Evolutionary conservation across 2,329 filamentous ascomycete species (phyloP).

Genomic region (Neonectria punicea): DNA sequence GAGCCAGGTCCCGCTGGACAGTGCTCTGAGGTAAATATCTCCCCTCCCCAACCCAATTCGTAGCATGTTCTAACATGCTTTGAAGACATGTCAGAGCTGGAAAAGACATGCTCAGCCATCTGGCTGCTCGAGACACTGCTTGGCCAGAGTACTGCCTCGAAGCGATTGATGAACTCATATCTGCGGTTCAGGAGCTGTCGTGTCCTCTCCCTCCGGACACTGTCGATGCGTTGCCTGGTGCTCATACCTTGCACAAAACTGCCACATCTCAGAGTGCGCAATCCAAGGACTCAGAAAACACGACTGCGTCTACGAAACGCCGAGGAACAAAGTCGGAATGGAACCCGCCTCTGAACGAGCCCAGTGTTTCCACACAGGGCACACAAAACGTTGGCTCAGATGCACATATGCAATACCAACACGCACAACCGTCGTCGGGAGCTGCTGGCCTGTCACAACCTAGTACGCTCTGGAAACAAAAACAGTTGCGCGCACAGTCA

Average conservation of each 20-base stretch:
- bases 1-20: conserved; percentile 51
- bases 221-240: background rate
- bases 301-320: conserved; percentile 11
- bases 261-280: background rate
- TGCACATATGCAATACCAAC: background rate
- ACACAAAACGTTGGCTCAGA: background rate
- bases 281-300: background rate
- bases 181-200: conserved; percentile 42
- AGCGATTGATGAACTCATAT: conserved; percentile 47
- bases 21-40: conserved; percentile 51
- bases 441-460: background rate
- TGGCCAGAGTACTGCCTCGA: conserved; percentile 49
- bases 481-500: background rate
- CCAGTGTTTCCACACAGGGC: background rate
- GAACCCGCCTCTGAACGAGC: background rate
- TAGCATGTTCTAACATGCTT: background rate
- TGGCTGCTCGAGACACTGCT: conserved; percentile 45
- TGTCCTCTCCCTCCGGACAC: conserved; percentile 28
- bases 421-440: background rate
- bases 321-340: conserved; percentile 1
- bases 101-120: conserved; percentile 42
- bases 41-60: too few relatives aligned
- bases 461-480: background rate
- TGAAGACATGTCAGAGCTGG: conserved; percentile 44
- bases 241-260: background rate